Evolutionary conservation across 2,329 filamentous ascomycete species (phyloP).

Genomic region (Aquanectria penicillioides): DNA sequence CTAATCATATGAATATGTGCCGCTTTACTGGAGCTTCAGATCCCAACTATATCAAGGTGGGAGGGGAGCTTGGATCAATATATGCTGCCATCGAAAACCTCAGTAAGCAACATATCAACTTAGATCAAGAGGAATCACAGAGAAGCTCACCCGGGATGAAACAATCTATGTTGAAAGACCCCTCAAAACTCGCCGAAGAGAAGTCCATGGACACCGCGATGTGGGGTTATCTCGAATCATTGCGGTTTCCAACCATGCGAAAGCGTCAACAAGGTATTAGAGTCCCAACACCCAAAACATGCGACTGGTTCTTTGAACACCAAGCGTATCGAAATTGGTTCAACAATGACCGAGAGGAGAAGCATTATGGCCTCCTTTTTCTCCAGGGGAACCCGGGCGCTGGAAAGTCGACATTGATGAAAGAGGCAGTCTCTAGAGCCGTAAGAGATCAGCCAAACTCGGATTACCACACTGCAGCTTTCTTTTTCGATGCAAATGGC

Average conservation of each 20-base stretch:
- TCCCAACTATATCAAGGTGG: conserved; percentile 23
- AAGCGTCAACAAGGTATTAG: background rate
- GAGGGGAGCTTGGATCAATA: conserved; percentile 2
- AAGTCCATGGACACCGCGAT: no score
- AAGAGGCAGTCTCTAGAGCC: conserved; percentile 12
- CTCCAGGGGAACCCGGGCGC: conserved; percentile 22
- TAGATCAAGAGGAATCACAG: no score
- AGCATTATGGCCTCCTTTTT: no score
- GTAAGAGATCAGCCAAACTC: background rate
- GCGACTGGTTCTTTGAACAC: conserved; percentile 13
- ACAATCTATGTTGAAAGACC: no score
- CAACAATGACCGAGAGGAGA: no score
- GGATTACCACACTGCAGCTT: background rate
- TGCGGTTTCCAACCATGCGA: conserved; percentile 20
- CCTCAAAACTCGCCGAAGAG: no score
- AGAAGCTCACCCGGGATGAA: no score
- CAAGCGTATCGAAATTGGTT: conserved; percentile 9
- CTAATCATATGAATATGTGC: conserved; percentile 27
- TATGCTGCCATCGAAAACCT: background rate
- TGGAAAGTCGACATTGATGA: conserved; percentile 24
- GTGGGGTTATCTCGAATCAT: conserved; percentile 1
- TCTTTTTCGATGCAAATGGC: conserved; percentile 21
- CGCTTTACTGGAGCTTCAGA: background rate
- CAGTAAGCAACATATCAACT: no score
- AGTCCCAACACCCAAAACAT: background rate